Evolutionary conservation across 495 filamentous ascomycete genomes (phyloP), one percentile per base, ranked within the genome.

Genomic region (Penicillium bovifimosum): DNA sequence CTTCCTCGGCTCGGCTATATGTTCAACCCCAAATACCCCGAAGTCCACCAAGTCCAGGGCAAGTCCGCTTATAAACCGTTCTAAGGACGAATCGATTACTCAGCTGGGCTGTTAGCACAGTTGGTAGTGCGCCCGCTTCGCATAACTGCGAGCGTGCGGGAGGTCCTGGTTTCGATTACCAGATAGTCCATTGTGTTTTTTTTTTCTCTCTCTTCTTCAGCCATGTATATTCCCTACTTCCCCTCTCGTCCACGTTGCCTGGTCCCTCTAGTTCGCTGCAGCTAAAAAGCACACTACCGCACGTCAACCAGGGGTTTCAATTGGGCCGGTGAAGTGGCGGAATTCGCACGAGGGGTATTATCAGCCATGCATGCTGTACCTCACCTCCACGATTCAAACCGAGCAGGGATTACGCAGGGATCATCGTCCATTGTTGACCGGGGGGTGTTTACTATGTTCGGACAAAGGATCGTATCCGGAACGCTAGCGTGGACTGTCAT

Each of bases 101-200:
- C 41, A 54, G 40, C 35, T 46, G 60, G 56, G 60, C 56, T 59
- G 52, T 56, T 62, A 47, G 59, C 50, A 43, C 46, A 62, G 59
- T 35, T 47, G 60, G 60, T 62, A 62, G 41, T 40, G 47, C 53
- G 60, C 50, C 32, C 56, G 50, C 45, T 62, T 62, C 56, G 60
- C 60, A 59, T 59, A 2, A 29, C 8, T 38, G 31, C 41, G 39
- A 52, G 31, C 38, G 49, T 34, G 41, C 47, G 60, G 28, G 47
- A 63, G 57, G 53, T 60, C 60, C 46, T 36, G 60, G 60, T 58
- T 60, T 63, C 57, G 47, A 63, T 63, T 63, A 58, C 56, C 60
- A 29, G 45, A 51, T 41, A 54, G 49, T 62, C 60, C 60, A 62
- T 36, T 42, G 17, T 54, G 40, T 39, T 20, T 9, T 32, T 8